Base-by-base conservation (phyloP, 148 eudicot species). In the Diospyros kaki region DNA sequence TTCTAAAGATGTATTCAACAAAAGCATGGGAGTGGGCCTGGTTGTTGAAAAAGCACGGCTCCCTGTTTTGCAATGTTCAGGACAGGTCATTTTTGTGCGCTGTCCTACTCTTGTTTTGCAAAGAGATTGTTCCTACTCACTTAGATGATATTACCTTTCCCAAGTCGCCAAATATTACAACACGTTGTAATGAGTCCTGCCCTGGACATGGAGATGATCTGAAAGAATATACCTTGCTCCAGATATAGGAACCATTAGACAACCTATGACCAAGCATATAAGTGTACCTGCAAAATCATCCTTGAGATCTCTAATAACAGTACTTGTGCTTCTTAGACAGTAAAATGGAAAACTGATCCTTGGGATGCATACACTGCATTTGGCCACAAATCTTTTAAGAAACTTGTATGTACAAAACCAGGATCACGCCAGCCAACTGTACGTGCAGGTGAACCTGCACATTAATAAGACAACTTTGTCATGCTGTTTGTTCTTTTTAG, bases 401-500 rank as follows among this genome's bases (percentile, higher is more conserved):
- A 91, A 80, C 98, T 87, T n/a, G 98, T 93, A 61, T 93, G 98
- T 66, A 88, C 86, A 77, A 85, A 91, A 9, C 97, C 98, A 77
- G 98, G 98, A 80, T 93, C 90, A 28, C 93, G 94, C 98, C 98
- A 93, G 42, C 98, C 98, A 60, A 93, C 94, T 15, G 98, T 91
- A 55, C 96, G 80, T 54, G 96, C 98, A 40, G 59, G 59, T 56
- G 59, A 14, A 56, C 17, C 59, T 56, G 59, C 59, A 56, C 28
- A 15, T 14, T 56, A 14, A 56, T 15, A 56, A 13, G 59, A 56
- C 17, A 56, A 56, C 59, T 56, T 12, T 56, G 17, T 56, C 59
- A 56, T 2, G 17, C 15, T 3, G 59, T 56, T 56, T 56, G n/a
- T n/a, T n/a, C 59, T 15, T 2, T 56, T 56, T 56, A 2, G 1